Base-by-base conservation (phyloP, 2,329 filamentous ascomycete species). In the Chalaropsis thielavioides region DNA sequence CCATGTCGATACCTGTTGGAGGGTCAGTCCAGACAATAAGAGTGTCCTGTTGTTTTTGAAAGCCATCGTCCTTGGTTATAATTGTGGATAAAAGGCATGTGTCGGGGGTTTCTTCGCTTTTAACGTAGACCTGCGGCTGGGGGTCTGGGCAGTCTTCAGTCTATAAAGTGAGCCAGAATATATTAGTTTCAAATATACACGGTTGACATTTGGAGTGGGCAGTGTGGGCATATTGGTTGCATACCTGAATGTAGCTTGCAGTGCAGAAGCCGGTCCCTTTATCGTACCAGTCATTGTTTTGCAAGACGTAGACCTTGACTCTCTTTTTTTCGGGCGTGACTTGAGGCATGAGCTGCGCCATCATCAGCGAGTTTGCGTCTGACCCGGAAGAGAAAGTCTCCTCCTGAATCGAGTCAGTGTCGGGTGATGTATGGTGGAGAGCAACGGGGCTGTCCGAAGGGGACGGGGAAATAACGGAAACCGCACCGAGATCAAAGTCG, bases 251-350 rank as follows among this genome's bases (percentile, higher is more conserved):
- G 69, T 88, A 83, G 69, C 85, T 82, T 60, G 92, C 91, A 67
- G 85, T 89, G 75, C 94, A 97, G 76, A 96, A 96, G 68, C 94
- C 94, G 60, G 94, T 99, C 69, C 94, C 94, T 72, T 92, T 83
- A 77, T 99, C 94, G 74, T 92, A 96, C 94, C 94, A 99, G 84
- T 97, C 94, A 81, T 95, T 96, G 78, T 96, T 91, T 75, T 90
- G 90, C 72, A 99, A 83, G 80, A 97, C 94, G 76, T 99, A 99
- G 74, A 99, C 94, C 81, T 99, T 99, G 76, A 97, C 94, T 81
- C 94, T 83, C 75, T 83, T 85, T 77, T 80, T 84, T 72, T 86
- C 83, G 75, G 81, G 81, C 15, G 64, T 75, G 80, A 77, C 81
- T 82, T 84, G 83, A 83, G 83, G 83, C 83, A 85, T 83, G 71